These are phyloP conservation scores for Populus hybrid DNA, from an alignment of 441 rosid species.

Conservation along the genomic window DNA sequence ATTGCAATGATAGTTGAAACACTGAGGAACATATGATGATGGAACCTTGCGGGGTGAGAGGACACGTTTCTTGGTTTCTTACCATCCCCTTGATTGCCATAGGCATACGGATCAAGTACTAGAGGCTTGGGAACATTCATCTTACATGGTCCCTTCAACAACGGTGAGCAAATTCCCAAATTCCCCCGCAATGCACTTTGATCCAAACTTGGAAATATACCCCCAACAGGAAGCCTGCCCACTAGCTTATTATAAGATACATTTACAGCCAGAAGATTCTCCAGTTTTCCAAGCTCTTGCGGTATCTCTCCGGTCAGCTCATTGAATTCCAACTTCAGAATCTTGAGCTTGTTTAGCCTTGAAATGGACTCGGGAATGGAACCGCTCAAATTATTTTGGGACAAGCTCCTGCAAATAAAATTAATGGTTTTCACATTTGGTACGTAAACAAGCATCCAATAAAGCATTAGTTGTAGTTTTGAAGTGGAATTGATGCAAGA, in stretches of 20 bases:
- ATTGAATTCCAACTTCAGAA: slow-evolving; percentile 70
- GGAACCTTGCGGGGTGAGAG: slow-evolving; percentile 19
- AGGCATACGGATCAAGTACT: slow-evolving; percentile 64
- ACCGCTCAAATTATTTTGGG: slow-evolving; percentile 67
- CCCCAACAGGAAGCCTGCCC: slow-evolving; percentile 73
- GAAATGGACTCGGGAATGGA: slow-evolving; percentile 63
- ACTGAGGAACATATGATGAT: slow-evolving; percentile 55
- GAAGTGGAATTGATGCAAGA: not conserved
- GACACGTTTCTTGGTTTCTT: slow-evolving; percentile 22
- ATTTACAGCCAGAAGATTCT: slow-evolving; percentile 73
- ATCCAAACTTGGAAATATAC: slow-evolving; percentile 76
- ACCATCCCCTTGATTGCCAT: slow-evolving; percentile 27
- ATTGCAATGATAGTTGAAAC: slow-evolving; percentile 80
- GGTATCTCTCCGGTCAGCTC: slow-evolving; percentile 80
- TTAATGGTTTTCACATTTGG: not conserved
- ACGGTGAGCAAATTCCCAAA: slow-evolving; percentile 82
- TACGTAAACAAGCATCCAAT: not conserved
- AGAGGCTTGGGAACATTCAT: slow-evolving; percentile 82
- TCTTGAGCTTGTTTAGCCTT: slow-evolving; percentile 58
- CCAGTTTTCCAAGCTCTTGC: slow-evolving; percentile 52
- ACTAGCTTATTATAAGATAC: slow-evolving; percentile 66
- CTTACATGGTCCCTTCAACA: slow-evolving; percentile 78
- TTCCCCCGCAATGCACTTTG: slow-evolving; percentile 78
- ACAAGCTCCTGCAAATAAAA: slow-evolving; percentile 60
- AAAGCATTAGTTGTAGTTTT: not conserved